Evolutionary conservation across 257 asterid genomes (phyloP).

Genomic region (Solanum bulbocastanum): DNA sequence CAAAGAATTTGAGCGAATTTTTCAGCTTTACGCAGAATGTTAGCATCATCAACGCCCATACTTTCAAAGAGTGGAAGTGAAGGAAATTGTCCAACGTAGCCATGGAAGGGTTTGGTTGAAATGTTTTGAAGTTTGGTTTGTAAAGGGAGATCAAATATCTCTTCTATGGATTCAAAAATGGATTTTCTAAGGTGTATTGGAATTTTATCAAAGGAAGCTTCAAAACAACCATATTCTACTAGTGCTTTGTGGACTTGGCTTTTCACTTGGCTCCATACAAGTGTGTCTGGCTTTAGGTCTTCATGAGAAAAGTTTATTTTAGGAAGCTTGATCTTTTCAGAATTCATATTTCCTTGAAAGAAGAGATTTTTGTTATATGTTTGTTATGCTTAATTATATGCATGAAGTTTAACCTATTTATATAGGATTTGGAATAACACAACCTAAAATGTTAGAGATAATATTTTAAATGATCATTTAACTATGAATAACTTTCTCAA

Average conservation of each 20-base stretch:
- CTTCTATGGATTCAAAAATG: slow-evolving; percentile 12
- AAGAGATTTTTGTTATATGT: too few species aligned
- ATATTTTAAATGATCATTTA: too few species aligned
- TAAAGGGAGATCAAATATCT: slow-evolving; percentile 52
- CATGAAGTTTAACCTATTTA: background rate
- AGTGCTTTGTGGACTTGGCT: slow-evolving; percentile 30
- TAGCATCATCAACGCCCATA: slow-evolving; percentile 36
- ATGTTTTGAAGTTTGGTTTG: slow-evolving; percentile 24
- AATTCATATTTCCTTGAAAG: slow-evolving; percentile 10
- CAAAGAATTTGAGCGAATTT: slow-evolving; percentile 33
- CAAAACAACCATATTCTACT: slow-evolving; percentile 50
- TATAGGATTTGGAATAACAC: background rate
- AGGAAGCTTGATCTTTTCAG: slow-evolving; percentile 32
- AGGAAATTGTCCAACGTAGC: slow-evolving; percentile 47
- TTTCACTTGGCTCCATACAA: slow-evolving; percentile 24
- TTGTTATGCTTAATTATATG: background rate
- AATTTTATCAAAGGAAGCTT: slow-evolving; percentile 30
- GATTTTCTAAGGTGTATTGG: slow-evolving; percentile 16
- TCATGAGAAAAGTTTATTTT: slow-evolving; percentile 28
- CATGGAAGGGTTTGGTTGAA: slow-evolving; percentile 38
- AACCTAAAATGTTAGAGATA: too few species aligned
- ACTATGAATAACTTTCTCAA: too few species aligned
- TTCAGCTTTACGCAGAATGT: slow-evolving; percentile 4
- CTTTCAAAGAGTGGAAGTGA: slow-evolving; percentile 50
- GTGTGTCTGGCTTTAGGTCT: slow-evolving; percentile 15